These are phyloP conservation scores for Rhizoclosmatium globosum DNA, from an alignment of 192 early-diverging fungal genomes.

Conservation along the genomic window DNA sequence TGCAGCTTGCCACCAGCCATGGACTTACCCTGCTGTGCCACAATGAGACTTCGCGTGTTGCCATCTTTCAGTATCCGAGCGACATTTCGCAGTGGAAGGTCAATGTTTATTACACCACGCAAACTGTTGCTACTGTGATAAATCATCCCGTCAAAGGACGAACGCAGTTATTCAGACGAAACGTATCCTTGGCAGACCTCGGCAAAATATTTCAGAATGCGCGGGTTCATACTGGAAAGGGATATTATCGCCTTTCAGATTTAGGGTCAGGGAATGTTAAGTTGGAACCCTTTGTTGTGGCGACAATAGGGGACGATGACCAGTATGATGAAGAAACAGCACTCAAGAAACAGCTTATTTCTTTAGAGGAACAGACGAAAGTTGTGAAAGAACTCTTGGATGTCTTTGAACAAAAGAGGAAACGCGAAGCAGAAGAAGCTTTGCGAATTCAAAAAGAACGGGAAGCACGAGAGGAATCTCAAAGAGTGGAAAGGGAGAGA, in stretches of 20 bases:
- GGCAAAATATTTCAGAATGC: background rate
- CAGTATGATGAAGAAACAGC: background rate
- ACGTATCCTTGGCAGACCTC: background rate
- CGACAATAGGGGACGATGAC: background rate
- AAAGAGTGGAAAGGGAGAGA: background rate
- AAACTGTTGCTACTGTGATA: background rate
- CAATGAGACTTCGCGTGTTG: no score
- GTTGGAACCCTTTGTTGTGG: no score
- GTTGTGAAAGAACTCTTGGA: background rate
- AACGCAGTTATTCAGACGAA: slow-evolving; percentile 5
- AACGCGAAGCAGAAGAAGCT: background rate
- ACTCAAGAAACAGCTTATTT: background rate
- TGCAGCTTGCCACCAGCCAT: no score
- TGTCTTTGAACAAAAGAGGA: no score
- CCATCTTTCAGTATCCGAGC: no score
- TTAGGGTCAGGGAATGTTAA: background rate
- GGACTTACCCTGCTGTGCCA: no score
- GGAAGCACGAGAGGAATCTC: background rate
- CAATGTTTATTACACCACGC: background rate
- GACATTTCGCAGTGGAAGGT: background rate
- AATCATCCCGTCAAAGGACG: background rate
- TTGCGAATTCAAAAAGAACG: background rate
- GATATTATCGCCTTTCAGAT: background rate
- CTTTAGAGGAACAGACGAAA: background rate
- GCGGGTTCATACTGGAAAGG: background rate